These are phyloP conservation scores for Penicillium riverlandense DNA, from an alignment of 495 filamentous ascomycete genomes.

Conservation along the genomic window DNA sequence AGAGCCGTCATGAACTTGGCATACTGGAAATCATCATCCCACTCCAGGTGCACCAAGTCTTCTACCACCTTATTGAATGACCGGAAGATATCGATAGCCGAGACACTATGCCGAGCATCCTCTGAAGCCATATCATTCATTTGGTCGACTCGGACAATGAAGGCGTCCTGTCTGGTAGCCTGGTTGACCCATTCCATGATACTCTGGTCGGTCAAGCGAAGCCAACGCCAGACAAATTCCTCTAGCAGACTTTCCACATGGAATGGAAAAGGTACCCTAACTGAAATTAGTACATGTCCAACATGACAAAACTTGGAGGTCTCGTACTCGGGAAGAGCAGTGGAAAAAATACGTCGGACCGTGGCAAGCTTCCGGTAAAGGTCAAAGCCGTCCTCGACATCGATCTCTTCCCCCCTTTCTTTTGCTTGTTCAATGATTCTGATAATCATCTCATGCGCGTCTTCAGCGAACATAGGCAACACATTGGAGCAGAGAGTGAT, in stretches of 20 bases:
- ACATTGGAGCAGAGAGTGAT: slow-evolving; percentile 73
- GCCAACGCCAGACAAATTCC: slow-evolving; percentile 94
- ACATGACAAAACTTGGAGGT: neutral
- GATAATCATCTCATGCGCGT: slow-evolving; percentile 73
- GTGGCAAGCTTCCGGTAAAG: slow-evolving; percentile 82
- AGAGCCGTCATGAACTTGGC: slow-evolving; percentile 97
- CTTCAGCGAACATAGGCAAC: slow-evolving; percentile 82
- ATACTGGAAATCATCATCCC: slow-evolving; percentile 89
- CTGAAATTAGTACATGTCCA: slow-evolving; percentile 7
- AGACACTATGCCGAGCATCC: slow-evolving; percentile 84
- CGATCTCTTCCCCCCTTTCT: slow-evolving; percentile 63
- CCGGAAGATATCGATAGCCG: slow-evolving; percentile 87
- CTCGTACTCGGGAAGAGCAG: slow-evolving; percentile 57
- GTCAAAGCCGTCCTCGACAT: slow-evolving; percentile 86
- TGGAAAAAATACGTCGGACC: slow-evolving; percentile 69
- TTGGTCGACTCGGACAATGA: slow-evolving; percentile 58
- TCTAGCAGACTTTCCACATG: slow-evolving; percentile 78
- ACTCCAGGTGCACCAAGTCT: slow-evolving; percentile 75
- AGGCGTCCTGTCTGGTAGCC: slow-evolving; percentile 82
- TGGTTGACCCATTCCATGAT: slow-evolving; percentile 81
- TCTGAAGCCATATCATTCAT: slow-evolving; percentile 58
- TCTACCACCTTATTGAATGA: slow-evolving; percentile 88
- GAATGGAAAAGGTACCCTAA: slow-evolving; percentile 62
- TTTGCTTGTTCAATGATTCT: slow-evolving; percentile 68
- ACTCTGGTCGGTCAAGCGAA: slow-evolving; percentile 68